Base-by-base conservation (phyloP, 2,329 filamentous ascomycete genomes). In the Leptographium procerum region DNA sequence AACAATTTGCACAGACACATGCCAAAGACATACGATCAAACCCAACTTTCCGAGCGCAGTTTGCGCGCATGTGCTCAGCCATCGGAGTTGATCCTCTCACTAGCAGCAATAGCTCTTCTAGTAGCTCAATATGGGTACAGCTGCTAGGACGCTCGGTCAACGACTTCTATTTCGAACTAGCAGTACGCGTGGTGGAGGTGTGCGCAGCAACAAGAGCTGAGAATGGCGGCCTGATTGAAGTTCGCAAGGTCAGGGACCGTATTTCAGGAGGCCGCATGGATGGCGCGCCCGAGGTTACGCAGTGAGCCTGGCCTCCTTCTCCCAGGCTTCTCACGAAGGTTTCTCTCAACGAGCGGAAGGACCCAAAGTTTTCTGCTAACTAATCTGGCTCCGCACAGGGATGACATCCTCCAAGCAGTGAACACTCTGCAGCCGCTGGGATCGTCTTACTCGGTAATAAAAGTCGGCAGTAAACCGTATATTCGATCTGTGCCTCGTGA, bases 161-260 rank as follows among this genome's bases (percentile, higher is more conserved):
- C 69, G 94, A 99, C 71, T 99, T 99, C 69, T 99, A 97, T 75
- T 97, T 97, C 71, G 92, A 95, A 75, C 83, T 99, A 52, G 94
- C 91, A 1, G 92, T 97, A n/a, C 82, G 89, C 55, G 88, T 97
- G 1, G 94, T 99, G 7, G 92, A 97, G 71, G 84, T 96, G 9
- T 99, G 94, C 69, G 80, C 90, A 7, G 84, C 86, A 56, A 96
- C 91, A 51, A 79, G 94, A 56, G 83, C 82, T 4, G 92, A 96
- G 73, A 99, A 99, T 69, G 94, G 94, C 8, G 94, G 94, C 0
- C 76, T 99, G 66, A 89, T 99, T 57, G 88, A 88, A 13, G 81
- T 97, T 22, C 77, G 82, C 51, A 92, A 97, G 71, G 85, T 95
- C 65, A 78, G 84, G 59, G 87, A 91, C 67, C 78, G 84, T 51